phyloP scores from a whole-genome alignment of 2,329 filamentous ascomycete genomes.

The Alternaria sp. region DNA sequence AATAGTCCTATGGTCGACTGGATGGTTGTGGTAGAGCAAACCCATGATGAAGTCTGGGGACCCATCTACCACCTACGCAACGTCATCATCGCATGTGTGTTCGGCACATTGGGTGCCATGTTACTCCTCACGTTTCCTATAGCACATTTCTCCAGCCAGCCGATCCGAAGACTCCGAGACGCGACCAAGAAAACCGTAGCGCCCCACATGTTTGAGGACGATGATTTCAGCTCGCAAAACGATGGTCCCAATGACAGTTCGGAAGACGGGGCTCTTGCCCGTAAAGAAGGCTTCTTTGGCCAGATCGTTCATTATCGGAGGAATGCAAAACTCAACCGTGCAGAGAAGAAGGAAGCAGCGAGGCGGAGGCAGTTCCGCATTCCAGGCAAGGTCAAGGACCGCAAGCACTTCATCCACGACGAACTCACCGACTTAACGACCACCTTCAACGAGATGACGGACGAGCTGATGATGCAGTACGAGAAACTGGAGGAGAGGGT shows the following conservation, averaged over 20 bases:
- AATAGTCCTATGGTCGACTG: conserved; percentile 76
- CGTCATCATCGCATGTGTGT: conserved; percentile 84
- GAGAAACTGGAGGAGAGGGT: conserved; percentile 85
- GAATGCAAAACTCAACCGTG: conserved; percentile 44
- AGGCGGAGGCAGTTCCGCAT: conserved; percentile 75
- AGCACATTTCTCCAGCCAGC: conserved; percentile 81
- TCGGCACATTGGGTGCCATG: conserved; percentile 79
- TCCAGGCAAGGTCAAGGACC: conserved; percentile 79
- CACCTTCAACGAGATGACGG: conserved; percentile 94
- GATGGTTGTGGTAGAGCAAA: conserved; percentile 82
- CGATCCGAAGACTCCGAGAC: conserved; percentile 77
- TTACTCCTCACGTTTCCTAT: conserved; percentile 77
- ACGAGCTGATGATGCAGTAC: conserved; percentile 88
- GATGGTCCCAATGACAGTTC: conserved; percentile 54
- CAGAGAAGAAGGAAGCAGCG: conserved; percentile 50
- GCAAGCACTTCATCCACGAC: conserved; percentile 79
- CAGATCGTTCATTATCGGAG: conserved; percentile 48
- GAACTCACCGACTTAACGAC: conserved; percentile 82
- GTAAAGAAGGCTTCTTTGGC: conserved; percentile 57
- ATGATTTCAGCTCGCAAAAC: conserved; percentile 49
- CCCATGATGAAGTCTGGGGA: conserved; percentile 74
- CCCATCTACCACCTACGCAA: conserved; percentile 79
- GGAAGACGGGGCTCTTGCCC: conserved; percentile 58
- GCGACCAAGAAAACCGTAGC: conserved; percentile 78
- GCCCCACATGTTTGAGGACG: conserved; percentile 65